Base-by-base conservation (phyloP, 2,329 filamentous ascomycete genomes). In the Fusarium oligoseptatum region DNA sequence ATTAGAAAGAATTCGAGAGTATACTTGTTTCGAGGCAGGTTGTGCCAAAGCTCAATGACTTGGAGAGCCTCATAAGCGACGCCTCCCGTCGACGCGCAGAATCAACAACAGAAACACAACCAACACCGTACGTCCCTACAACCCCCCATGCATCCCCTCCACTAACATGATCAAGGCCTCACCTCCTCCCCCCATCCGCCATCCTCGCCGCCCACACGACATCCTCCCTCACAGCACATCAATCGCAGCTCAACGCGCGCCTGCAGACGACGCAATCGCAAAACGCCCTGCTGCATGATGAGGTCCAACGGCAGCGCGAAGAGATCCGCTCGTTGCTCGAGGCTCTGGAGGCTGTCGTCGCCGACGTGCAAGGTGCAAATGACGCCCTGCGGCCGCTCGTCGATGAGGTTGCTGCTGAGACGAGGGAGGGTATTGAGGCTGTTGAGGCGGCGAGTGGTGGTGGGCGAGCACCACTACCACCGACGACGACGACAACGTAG, bases 21-120 rank as follows among this genome's bases (percentile, higher is more conserved):
- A 89, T 92, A 66, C 79, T 91, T 68, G 77, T 82, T 20, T 82
- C 84, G 68, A 82, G 90, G 68, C 83, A 85, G 52, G 90, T 92
- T 14, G 86, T 92, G 3, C 83, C 83, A 43, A 87, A 87, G 69
- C 84, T 92, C 11, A 92, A 92, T 79, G 86, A 89, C 79, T 85
- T 92, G 8, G 90, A 92, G 77, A 82, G 75, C 29, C 83, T 92
- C 15, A 85, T 90, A 60, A 83, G 81, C 66, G 88, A 89, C 62
- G 90, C 90, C 6, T 82, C 82, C 27, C 70, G 62, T 14, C 76
- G 80, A 4, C 76, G 81, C 20, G 69, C 68, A 12, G 71, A 70
- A 29, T 45, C 71, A 60, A 71, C 74, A 60, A 65, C 73, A 43
- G 70, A 74, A 60, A 65, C 78, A 29, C 72, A 81, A n/a, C 87